Conservation (phyloP, 805 yeast genomes). For the Kodamaea fukazawae region DNA sequence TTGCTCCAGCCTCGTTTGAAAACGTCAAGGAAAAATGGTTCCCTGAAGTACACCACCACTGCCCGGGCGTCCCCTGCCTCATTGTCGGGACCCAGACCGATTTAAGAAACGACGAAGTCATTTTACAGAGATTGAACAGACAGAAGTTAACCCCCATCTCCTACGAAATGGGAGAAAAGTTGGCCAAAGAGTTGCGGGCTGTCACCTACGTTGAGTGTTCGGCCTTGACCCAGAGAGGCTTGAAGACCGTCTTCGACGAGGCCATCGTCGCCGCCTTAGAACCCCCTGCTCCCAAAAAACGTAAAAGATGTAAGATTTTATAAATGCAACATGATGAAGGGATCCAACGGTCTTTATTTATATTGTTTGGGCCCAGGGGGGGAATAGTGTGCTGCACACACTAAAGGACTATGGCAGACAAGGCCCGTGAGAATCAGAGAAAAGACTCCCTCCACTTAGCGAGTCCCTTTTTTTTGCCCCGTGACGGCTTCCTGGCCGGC, state of each 20-base stretch:
- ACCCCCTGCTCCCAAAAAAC: conserved; percentile 84
- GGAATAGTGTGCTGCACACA: too few species aligned
- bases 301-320: conserved; percentile 83
- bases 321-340: conserved; percentile 24
- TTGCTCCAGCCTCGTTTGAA: conserved; percentile 95
- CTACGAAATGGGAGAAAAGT: conserved; percentile 83
- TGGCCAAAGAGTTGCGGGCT: conserved; percentile 92
- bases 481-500: too few species aligned
- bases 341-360: too few species aligned
- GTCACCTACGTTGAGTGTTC: conserved; percentile 97
- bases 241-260: conserved; percentile 97
- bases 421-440: too few species aligned
- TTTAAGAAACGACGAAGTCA: conserved; percentile 88
- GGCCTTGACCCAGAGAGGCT: conserved; percentile 93
- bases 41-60: conserved; percentile 94
- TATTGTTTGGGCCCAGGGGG: too few species aligned
- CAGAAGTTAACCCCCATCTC: conserved; percentile 86
- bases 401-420: too few species aligned
- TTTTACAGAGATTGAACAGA: conserved; percentile 83
- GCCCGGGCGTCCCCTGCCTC: conserved; percentile 97
- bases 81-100: conserved; percentile 97
- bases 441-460: too few species aligned
- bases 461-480: too few species aligned
- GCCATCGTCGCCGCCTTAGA: conserved; percentile 98
- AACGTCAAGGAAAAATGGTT: conserved; percentile 98